Evolutionary conservation across 495 filamentous ascomycete genomes (phyloP).

Genomic region (Xanthoparmelia taractica): DNA sequence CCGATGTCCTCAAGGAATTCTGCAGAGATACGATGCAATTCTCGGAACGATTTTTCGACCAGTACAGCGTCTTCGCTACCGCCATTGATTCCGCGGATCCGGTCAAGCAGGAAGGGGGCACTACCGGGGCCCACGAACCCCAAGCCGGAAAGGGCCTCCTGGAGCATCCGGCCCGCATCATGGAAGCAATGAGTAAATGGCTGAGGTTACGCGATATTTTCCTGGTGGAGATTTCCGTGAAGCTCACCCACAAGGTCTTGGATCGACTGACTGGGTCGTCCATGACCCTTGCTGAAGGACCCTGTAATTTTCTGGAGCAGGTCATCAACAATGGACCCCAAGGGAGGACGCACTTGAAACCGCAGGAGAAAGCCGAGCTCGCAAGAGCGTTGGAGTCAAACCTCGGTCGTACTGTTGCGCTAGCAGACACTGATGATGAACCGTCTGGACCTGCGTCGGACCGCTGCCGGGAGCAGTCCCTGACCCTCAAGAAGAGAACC

Average conservation of each 20-base stretch:
- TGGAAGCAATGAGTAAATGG: slow-evolving; percentile 69
- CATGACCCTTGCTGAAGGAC: slow-evolving; percentile 56
- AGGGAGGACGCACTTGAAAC: slow-evolving; percentile 59
- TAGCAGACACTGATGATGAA: slow-evolving; percentile 29
- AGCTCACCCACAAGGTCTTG: slow-evolving; percentile 61
- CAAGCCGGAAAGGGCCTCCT: slow-evolving; percentile 49
- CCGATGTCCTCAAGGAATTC: slow-evolving; percentile 76
- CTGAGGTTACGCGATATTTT: slow-evolving; percentile 76
- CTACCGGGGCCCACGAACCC: slow-evolving; percentile 36
- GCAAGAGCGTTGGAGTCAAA: slow-evolving; percentile 72
- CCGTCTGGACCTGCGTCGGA: slow-evolving; percentile 20
- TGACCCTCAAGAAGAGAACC: slow-evolving; percentile 37
- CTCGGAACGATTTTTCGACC: slow-evolving; percentile 73
- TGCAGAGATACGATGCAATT: slow-evolving; percentile 90
- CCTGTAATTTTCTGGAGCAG: slow-evolving; percentile 54
- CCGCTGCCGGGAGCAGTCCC: slow-evolving; percentile 16
- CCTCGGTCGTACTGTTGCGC: slow-evolving; percentile 48
- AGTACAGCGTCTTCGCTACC: slow-evolving; percentile 69
- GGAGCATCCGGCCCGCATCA: slow-evolving; percentile 52
- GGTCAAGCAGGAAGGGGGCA: slow-evolving; percentile 33
- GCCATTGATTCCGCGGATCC: slow-evolving; percentile 44
- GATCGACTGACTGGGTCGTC: slow-evolving; percentile 59
- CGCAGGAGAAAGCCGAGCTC: slow-evolving; percentile 73
- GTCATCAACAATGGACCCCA: slow-evolving; percentile 35
- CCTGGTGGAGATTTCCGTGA: slow-evolving; percentile 66